Percentiles rank a stretch among this genome's conserved stretches.
These are phyloP conservation scores for Fonsecaea erecta DNA, from an alignment of 2,329 filamentous ascomycete species.

Conservation along the genomic window DNA sequence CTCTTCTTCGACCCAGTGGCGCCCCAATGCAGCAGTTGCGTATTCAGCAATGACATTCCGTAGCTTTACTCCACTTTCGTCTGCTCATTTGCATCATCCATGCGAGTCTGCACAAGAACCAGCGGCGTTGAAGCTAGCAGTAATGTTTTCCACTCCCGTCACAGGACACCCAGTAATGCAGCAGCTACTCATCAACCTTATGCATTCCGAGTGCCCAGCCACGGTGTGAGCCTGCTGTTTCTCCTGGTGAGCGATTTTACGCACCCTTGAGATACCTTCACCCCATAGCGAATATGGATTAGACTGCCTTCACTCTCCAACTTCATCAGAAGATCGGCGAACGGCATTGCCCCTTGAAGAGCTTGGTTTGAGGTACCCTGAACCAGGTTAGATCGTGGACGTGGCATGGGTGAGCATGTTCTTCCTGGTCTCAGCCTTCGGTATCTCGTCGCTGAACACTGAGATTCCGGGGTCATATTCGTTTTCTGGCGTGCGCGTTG, in stretches of 20 bases:
- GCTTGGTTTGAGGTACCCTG: background rate
- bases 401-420: background rate
- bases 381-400: background rate
- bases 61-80: background rate
- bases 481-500: background rate
- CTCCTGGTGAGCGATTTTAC: background rate
- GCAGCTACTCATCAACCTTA: background rate
- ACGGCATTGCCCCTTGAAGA: background rate
- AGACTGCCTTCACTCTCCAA: background rate
- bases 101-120: background rate
- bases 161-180: background rate
- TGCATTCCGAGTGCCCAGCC: background rate
- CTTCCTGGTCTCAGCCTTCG: background rate
- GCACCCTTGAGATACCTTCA: background rate
- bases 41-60: background rate
- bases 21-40: background rate
- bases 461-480: background rate
- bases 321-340: background rate
- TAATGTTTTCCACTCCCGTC: background rate
- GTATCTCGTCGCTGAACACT: background rate
- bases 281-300: background rate
- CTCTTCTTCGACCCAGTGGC: background rate
- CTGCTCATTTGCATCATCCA: background rate
- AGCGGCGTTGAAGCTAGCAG: background rate
- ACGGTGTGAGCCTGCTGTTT: background rate